These are phyloP conservation scores for Adansonia grandidieri DNA, from an alignment of 441 rosid species.

Conservation along the genomic window DNA sequence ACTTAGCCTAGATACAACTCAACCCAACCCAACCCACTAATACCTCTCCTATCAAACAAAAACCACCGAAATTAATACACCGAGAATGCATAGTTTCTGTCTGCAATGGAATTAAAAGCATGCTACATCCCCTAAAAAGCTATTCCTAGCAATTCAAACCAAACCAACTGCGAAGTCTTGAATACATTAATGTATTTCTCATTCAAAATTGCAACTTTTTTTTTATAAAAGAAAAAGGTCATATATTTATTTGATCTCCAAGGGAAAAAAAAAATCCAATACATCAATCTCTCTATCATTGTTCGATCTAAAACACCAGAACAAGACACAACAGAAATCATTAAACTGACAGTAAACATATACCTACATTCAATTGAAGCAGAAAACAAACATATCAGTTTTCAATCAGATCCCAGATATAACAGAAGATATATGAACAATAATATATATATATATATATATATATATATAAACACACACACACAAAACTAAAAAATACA, in stretches of 20 bases:
- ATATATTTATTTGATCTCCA: background rate
- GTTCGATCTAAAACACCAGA: background rate
- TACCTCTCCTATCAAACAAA: background rate
- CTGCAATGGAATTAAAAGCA: background rate
- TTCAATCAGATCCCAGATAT: background rate
- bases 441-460: background rate
- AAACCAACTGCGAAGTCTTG: background rate
- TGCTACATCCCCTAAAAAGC: background rate
- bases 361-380: background rate
- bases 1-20: too few relatives aligned
- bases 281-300: background rate
- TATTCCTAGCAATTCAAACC: background rate
- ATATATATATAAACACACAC: too few relatives aligned
- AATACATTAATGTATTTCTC: background rate
- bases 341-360: background rate
- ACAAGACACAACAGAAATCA: background rate
- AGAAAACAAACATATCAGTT: background rate
- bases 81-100: background rate
- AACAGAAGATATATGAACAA: background rate
- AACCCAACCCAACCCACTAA: too few relatives aligned
- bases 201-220: background rate
- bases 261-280: background rate
- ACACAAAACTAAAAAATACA: background rate
- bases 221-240: background rate
- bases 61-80: background rate